Base-by-base conservation (phyloP, 2,329 filamentous ascomycete genomes). In the Neurospora sp. region DNA sequence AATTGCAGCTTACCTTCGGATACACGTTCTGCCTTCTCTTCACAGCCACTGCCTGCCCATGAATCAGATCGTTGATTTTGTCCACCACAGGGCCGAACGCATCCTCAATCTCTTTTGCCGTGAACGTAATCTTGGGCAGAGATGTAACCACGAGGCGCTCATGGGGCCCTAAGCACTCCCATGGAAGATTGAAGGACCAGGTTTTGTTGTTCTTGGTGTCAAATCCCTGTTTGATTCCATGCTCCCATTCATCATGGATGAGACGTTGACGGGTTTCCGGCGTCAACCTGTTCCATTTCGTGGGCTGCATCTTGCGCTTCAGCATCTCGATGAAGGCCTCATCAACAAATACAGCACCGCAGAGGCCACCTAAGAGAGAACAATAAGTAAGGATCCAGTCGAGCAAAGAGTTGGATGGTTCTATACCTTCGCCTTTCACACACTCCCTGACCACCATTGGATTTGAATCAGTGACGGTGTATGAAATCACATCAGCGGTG, bases 331-430 rank as follows among this genome's bases (percentile, higher is more conserved):
- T 0, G n/a, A 84, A 84, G 0, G 52, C 70, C 2, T 83, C 76
- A 38, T 84, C 81, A 0, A 84, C 75, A 13, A 83, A 82, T 0
- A 82, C 74, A 0, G 75, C 81, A 0, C 82, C 82, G 2, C 80
- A 82, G 0, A 84, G 73, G 0, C 39, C 78, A 2, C 81, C 81
- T 33, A 33, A 33, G 28, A 33, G 28, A 33, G 28, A 33, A 33
- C 28, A 33, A 33, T 33, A 33, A 33, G 28, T 33, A 33, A 33
- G 28, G 28, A 33, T 33, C 28, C 28, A 33, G 5, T 33, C 4
- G 28, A 33, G 28, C 28, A 33, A 33, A 33, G 28, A 33, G 28
- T 33, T 33, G 28, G 28, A 33, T 33, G 28, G 28, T 33, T 33
- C 28, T 33, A 33, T 11, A 76, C 81, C 81, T 8, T 80, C 75